A percentile compares a stretch with the other conserved stretches of the same genome.
Evolutionary conservation across 441 rosid genomes (phyloP).

Genomic region (Macaranga tanarius): DNA sequence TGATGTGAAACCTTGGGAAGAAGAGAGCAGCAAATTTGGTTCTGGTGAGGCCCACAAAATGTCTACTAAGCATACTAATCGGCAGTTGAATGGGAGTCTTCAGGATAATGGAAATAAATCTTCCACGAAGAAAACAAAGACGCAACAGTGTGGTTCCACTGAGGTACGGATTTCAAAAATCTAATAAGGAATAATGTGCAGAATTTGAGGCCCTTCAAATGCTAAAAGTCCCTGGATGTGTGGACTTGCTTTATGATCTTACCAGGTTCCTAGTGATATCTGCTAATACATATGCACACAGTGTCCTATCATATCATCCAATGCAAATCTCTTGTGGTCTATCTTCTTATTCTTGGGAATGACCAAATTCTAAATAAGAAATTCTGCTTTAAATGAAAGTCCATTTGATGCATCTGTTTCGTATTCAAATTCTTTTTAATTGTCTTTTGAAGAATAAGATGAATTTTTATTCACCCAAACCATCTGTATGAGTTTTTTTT

Average conservation of each 20-base stretch:
- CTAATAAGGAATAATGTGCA: no score
- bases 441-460: background rate
- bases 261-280: background rate
- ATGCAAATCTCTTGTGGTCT: background rate
- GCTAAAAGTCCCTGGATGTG: background rate
- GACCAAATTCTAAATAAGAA: background rate
- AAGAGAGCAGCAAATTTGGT: conserved; percentile 18
- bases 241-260: background rate
- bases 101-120: conserved; percentile 44
- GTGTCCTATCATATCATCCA: background rate
- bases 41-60: conserved; percentile 21
- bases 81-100: conserved; percentile 33
- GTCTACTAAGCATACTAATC: conserved; percentile 34
- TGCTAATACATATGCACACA: background rate
- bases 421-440: background rate
- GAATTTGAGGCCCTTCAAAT: background rate
- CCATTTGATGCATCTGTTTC: no score
- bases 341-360: background rate
- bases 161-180: conserved; percentile 45
- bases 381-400: background rate
- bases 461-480: background rate
- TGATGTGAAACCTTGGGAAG: conserved; percentile 20
- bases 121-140: conserved; percentile 39
- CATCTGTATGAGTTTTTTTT: no score
- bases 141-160: conserved; percentile 48